Evolutionary conservation across 768 basidiomycete genomes (phyloP), one percentile per base, ranked within the genome.

Genomic region (Leucocoprinus sp.): DNA sequence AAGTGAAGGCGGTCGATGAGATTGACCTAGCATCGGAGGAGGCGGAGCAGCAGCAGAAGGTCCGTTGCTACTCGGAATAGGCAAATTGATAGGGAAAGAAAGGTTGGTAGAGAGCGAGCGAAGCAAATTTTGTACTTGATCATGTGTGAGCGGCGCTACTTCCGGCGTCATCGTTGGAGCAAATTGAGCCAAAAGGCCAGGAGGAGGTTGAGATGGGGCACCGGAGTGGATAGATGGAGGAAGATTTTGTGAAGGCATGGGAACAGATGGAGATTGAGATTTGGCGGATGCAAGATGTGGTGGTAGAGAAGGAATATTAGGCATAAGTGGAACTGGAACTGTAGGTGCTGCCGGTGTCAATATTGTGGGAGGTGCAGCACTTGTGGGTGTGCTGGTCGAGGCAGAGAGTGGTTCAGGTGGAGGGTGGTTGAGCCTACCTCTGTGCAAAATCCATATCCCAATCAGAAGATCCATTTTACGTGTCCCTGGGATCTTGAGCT

Each of bases 381-480:
- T 15, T 17, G 38, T 14, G 11, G 50, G n/a, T n/a, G n/a, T n/a
- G n/a, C n/a, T n/a, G n/a, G n/a, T n/a, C n/a, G n/a, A n/a, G n/a
- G n/a, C n/a, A n/a, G n/a, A n/a, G n/a, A n/a, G 45, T 2, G 49
- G 51, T 18, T 60, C 28, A 14, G 65, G 56, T 1, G 71, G 64
- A 18, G 68, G 69, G 14, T 71, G 64, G n/a, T 67, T 71, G 3
- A 90, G 74, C 61, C 80, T 89, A 19, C 86, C 90, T 60, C 84
- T 91, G 55, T 74, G 77, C 14, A 93, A 69, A n/a, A 95, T 74
- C 78, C 88, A 91, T 11, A 93, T 78, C 18, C 85, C 86, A 35
- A 95, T 66, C 29, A 95, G 70, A 50, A 80, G 80, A 57, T 88
- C 77, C 2, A 64, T 59, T n/a, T 61, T 72, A 22, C 91, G 74